Conservation (phyloP, 208 protist species). For the Leishmania arabica region DNA sequence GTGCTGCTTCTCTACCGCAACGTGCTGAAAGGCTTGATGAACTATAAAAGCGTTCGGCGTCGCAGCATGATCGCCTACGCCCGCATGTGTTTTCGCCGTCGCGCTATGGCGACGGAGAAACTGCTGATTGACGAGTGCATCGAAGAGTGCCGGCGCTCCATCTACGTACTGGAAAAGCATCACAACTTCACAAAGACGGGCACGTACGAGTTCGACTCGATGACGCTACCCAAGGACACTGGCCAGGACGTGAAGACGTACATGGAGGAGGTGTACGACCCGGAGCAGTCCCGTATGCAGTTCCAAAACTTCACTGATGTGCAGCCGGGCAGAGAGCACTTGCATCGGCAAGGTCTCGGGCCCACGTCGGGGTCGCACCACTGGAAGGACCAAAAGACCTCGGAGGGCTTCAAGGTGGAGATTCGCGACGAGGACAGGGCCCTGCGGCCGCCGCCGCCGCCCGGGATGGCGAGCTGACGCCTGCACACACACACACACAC, state of each 20-base stretch:
- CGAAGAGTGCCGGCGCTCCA: conserved; percentile 79
- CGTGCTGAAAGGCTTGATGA: conserved; percentile 76
- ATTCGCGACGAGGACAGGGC: conserved; percentile 84
- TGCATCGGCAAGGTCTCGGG: conserved; percentile 66
- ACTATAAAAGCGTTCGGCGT: conserved; percentile 77
- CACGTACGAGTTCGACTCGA: conserved; percentile 85
- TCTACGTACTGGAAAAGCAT: conserved; percentile 87
- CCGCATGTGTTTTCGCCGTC: conserved; percentile 73
- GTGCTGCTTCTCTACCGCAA: conserved; percentile 84
- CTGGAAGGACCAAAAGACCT: conserved; percentile 64
- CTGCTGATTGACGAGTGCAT: conserved; percentile 90
- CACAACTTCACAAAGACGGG: conserved; percentile 78
- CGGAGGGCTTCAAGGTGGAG: conserved; percentile 64
- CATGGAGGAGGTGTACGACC: conserved; percentile 93
- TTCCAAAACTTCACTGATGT: conserved; percentile 89
- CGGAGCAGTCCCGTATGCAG: conserved; percentile 79
- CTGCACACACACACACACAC: not conserved
- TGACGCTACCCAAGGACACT: conserved; percentile 87
- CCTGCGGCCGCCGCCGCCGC: conserved; percentile 78
- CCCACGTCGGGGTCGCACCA: conserved; percentile 76
- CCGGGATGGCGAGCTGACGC: conserved; percentile 41
- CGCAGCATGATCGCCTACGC: conserved; percentile 87
- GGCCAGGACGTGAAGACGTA: conserved; percentile 91
- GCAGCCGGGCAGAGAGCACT: conserved; percentile 71
- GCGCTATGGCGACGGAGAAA: conserved; percentile 81